phyloP scores from a whole-genome alignment of 2,329 filamentous ascomycete genomes.

The Pyricularia pennisetigena region DNA sequence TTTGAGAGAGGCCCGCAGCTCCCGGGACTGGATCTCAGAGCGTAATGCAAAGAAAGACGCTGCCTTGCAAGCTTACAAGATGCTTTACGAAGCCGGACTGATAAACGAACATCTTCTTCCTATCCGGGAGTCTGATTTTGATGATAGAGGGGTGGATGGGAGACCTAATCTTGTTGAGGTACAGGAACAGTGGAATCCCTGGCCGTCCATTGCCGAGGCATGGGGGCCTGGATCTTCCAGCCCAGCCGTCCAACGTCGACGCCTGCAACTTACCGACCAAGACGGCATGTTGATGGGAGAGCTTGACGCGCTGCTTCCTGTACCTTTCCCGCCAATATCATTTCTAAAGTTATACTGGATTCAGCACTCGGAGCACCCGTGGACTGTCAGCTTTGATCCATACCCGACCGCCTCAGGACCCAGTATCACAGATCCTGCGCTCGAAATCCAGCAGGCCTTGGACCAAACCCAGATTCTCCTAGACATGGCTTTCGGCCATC shows the following conservation, averaged over 20 bases:
- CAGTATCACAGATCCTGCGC: slow-evolving; percentile 7
- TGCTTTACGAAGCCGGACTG: slow-evolving; percentile 59
- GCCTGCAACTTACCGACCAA: slow-evolving; percentile 23
- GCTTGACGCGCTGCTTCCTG: slow-evolving; percentile 34
- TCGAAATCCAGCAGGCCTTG: background rate
- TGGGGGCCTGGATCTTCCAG: slow-evolving; percentile 26
- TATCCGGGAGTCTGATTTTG: slow-evolving; percentile 13
- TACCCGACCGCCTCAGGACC: slow-evolving; percentile 9
- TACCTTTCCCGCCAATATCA: slow-evolving; percentile 25
- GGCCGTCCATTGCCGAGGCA: slow-evolving; percentile 29
- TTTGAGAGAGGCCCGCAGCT: slow-evolving; percentile 44
- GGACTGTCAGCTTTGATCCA: slow-evolving; percentile 24
- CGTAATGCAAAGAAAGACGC: slow-evolving; percentile 69
- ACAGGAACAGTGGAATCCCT: slow-evolving; percentile 32
- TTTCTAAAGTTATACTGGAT: slow-evolving; percentile 31
- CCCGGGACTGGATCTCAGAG: slow-evolving; percentile 56
- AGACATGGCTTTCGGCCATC: slow-evolving; percentile 35
- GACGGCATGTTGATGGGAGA: slow-evolving; percentile 19
- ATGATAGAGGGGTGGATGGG: slow-evolving; percentile 24
- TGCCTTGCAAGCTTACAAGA: slow-evolving; percentile 69
- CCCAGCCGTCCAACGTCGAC: slow-evolving; percentile 17
- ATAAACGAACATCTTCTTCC: slow-evolving; percentile 75
- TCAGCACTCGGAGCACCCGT: slow-evolving; percentile 16
- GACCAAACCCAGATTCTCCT: slow-evolving; percentile 39
- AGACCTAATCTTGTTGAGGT: slow-evolving; percentile 25